Evolutionary conservation across 2,329 filamentous ascomycete species (phyloP).

Genomic region (Sarocladium oryzae): DNA sequence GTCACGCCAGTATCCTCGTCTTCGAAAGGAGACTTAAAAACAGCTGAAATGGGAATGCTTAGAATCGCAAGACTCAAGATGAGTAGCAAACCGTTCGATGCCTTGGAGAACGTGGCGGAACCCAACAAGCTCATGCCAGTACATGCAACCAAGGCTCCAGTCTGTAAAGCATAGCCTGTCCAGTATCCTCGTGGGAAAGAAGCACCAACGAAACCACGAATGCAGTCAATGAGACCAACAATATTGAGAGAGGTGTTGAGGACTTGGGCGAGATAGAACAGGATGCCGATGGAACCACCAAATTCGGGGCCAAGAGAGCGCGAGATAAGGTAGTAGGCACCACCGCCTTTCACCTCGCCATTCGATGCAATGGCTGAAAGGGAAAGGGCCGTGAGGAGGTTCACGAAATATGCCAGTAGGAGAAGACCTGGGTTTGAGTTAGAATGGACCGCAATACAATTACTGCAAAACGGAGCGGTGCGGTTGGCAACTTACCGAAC

Average conservation of each 20-base stretch:
- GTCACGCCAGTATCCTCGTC: slow-evolving; percentile 56
- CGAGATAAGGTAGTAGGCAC: slow-evolving; percentile 85
- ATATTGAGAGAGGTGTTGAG: slow-evolving; percentile 85
- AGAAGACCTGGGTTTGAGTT: slow-evolving; percentile 69
- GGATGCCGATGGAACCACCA: slow-evolving; percentile 77
- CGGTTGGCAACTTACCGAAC: slow-evolving; percentile 54
- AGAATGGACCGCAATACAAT: too few species aligned
- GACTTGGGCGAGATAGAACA: slow-evolving; percentile 86
- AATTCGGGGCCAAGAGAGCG: slow-evolving; percentile 82
- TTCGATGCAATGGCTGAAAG: slow-evolving; percentile 87
- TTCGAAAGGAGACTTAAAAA: slow-evolving; percentile 61
- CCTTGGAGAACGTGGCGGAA: slow-evolving; percentile 71
- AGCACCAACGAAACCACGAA: slow-evolving; percentile 67
- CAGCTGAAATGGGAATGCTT: slow-evolving; percentile 75
- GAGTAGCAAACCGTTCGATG: slow-evolving; percentile 68
- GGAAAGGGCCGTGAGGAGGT: slow-evolving; percentile 78
- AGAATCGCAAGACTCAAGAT: slow-evolving; percentile 67
- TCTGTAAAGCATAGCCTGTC: slow-evolving; percentile 71
- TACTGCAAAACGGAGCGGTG: too few species aligned
- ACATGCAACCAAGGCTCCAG: slow-evolving; percentile 62
- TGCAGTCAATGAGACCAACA: slow-evolving; percentile 77
- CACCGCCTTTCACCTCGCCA: slow-evolving; percentile 79
- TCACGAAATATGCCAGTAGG: slow-evolving; percentile 68
- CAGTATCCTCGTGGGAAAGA: slow-evolving; percentile 64
- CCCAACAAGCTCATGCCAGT: slow-evolving; percentile 72